Evolutionary conservation across 2,329 filamentous ascomycete species (phyloP).

Genomic region (Cercospora brassicicola): DNA sequence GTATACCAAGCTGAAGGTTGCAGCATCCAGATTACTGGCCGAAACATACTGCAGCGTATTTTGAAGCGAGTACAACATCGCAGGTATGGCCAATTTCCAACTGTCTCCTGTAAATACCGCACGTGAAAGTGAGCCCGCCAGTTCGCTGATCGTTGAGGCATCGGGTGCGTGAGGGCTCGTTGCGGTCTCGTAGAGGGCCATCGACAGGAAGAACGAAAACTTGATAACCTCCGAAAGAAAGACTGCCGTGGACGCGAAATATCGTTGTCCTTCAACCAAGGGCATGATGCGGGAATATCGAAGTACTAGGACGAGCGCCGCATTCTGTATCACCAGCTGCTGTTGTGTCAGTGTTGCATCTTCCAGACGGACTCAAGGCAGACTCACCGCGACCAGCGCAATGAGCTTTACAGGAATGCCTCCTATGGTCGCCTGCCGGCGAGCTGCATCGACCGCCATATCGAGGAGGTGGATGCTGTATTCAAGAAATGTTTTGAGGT

Average conservation of each 20-base stretch:
- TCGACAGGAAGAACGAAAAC: conserved; percentile 77
- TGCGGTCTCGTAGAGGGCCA: conserved; percentile 85
- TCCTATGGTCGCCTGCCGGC: conserved; percentile 37
- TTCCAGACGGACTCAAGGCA: conserved; percentile 14
- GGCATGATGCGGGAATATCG: conserved; percentile 96
- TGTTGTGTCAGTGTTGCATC: conserved; percentile 14
- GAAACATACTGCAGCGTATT: conserved; percentile 94
- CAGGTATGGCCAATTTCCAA: conserved; percentile 91
- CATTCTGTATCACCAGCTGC: conserved; percentile 78
- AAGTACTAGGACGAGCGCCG: conserved; percentile 77
- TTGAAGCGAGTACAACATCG: conserved; percentile 82
- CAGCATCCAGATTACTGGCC: conserved; percentile 84
- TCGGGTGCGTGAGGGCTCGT: conserved; percentile 75
- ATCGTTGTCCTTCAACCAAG: conserved; percentile 76
- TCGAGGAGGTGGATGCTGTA: not conserved
- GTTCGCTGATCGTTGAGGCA: conserved; percentile 55
- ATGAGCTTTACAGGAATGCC: conserved; percentile 68
- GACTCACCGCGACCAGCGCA: conserved; percentile 60
- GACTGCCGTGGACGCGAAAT: conserved; percentile 90
- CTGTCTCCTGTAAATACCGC: conserved; percentile 85
- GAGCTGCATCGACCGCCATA: conserved; percentile 24
- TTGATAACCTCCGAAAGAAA: conserved; percentile 93
- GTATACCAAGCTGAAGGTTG: conserved; percentile 90
- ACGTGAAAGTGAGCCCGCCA: conserved; percentile 76
- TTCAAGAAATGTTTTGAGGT: conserved; percentile 5